These are phyloP conservation scores for Falciphora oryzae DNA, from an alignment of 2,329 filamentous ascomycete genomes.

Conservation along the genomic window DNA sequence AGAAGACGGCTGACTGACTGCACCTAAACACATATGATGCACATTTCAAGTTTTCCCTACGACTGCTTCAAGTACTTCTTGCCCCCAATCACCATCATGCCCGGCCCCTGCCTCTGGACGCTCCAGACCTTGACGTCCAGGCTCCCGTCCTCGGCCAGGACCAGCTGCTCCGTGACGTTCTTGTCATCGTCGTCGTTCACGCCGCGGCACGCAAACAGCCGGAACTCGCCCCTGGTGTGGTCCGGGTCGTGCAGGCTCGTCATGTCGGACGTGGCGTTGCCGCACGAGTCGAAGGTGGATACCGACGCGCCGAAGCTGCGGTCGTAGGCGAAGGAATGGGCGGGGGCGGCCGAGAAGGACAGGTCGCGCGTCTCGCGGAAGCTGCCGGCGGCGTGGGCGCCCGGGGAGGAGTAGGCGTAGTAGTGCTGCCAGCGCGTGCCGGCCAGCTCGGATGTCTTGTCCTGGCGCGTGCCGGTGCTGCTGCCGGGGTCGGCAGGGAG, in stretches of 20 bases:
- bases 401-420: background rate
- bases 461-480: background rate
- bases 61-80: background rate
- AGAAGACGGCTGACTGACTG: too few relatives aligned
- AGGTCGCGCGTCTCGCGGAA: background rate
- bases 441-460: background rate
- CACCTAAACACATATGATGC: too few relatives aligned
- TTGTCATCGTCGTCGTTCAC: background rate
- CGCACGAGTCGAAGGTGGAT: background rate
- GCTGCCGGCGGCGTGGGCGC: background rate
- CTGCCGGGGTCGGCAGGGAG: background rate
- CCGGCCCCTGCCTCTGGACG: background rate
- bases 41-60: background rate
- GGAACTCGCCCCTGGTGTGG: background rate
- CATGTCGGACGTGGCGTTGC: background rate
- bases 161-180: background rate
- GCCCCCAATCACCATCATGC: background rate
- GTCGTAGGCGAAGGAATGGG: background rate
- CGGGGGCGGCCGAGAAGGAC: background rate
- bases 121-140: background rate
- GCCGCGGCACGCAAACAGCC: background rate
- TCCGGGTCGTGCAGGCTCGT: background rate
- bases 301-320: background rate
- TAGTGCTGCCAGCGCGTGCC: background rate
- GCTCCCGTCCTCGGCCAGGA: background rate